Percentiles rank a stretch among this genome's conserved stretches.
phyloP scores from a whole-genome alignment of 2,329 filamentous ascomycete species.

The Pseudopithomyces maydicus region DNA sequence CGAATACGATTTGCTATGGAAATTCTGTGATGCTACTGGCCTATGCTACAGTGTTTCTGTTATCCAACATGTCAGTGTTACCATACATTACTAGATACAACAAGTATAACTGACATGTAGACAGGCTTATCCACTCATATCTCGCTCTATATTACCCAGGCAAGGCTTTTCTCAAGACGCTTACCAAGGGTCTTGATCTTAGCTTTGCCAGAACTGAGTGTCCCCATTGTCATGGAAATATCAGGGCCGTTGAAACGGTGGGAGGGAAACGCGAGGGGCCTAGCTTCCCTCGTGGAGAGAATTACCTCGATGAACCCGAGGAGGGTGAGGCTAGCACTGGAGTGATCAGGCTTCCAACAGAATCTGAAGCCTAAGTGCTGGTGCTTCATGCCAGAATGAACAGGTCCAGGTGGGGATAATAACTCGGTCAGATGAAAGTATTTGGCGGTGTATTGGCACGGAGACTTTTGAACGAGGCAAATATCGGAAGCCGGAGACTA shows the following conservation, averaged over 20 bases:
- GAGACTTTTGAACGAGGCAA: too few species aligned
- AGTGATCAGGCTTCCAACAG: neutral
- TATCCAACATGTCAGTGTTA: neutral
- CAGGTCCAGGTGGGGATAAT: too few species aligned
- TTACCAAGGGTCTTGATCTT: neutral
- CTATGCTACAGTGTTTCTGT: conserved; percentile 1
- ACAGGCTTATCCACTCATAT: conserved; percentile 3
- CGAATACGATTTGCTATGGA: neutral
- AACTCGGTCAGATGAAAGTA: neutral
- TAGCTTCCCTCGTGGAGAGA: neutral
- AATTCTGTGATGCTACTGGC: conserved; percentile 4
- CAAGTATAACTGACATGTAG: neutral
- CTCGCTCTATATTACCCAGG: neutral
- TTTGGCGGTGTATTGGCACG: too few species aligned
- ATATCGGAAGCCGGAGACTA: too few species aligned
- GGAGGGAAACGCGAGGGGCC: neutral
- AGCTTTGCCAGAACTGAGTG: neutral
- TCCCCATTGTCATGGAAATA: conserved; percentile 2
- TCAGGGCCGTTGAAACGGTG: neutral
- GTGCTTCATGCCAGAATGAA: too few species aligned
- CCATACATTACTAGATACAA: too few species aligned
- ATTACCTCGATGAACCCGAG: neutral
- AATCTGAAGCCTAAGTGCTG: neutral
- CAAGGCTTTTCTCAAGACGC: neutral
- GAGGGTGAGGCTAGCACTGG: neutral